Conservation (phyloP, 2,329 filamentous ascomycete genomes). For the Beauveria asiatica region DNA sequence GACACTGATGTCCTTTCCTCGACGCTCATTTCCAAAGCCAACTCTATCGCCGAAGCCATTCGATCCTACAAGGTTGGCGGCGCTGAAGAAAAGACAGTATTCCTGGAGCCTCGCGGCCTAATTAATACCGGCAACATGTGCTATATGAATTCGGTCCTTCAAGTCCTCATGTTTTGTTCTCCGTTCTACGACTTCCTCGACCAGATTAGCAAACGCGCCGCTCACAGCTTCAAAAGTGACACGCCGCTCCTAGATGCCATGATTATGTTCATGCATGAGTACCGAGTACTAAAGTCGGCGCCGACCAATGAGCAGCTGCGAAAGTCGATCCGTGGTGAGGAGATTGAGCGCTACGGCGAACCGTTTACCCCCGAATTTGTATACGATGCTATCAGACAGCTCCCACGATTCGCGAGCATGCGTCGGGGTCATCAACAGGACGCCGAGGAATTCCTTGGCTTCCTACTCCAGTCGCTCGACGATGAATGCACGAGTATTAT, state of each 20-base stretch:
- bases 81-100: slow-evolving; percentile 56
- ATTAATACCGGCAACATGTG: slow-evolving; percentile 99
- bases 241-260: slow-evolving; percentile 91
- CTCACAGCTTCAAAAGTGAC: slow-evolving; percentile 89
- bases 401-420: slow-evolving; percentile 88
- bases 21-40: slow-evolving; percentile 39
- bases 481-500: slow-evolving; percentile 83
- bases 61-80: slow-evolving; percentile 60
- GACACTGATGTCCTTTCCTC: slow-evolving; percentile 23
- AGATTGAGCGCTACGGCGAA: slow-evolving; percentile 85
- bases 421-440: slow-evolving; percentile 95
- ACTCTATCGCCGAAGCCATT: slow-evolving; percentile 68
- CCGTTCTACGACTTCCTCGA: slow-evolving; percentile 94
- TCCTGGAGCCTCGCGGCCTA: slow-evolving; percentile 85
- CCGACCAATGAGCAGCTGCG: slow-evolving; percentile 64
- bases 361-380: slow-evolving; percentile 90
- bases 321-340: slow-evolving; percentile 66
- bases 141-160: slow-evolving; percentile 99
- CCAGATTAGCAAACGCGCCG: slow-evolving; percentile 72
- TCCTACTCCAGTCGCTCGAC: slow-evolving; percentile 83
- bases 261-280: slow-evolving; percentile 95
- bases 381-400: slow-evolving; percentile 80
- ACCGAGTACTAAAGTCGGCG: slow-evolving; percentile 75
- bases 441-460: slow-evolving; percentile 92
- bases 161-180: slow-evolving; percentile 87